Percentiles rank a stretch among this genome's conserved stretches.
phyloP scores from a whole-genome alignment of 306 rosid species.

The Mucuna pruriens region DNA sequence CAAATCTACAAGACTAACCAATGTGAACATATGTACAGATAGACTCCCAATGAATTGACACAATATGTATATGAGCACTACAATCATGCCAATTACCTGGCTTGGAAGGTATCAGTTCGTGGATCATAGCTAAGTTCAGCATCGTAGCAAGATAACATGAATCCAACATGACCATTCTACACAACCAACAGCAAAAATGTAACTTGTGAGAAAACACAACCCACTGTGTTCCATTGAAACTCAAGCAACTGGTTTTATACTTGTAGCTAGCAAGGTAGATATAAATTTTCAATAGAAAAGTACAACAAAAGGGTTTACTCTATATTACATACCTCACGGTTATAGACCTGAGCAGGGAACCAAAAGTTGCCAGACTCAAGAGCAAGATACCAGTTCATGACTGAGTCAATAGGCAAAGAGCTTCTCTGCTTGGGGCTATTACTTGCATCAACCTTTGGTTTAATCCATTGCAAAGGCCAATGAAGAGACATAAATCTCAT shows the following conservation, averaged over 20 bases:
- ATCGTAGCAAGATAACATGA: conserved; percentile 92
- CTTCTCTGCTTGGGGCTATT: conserved; percentile 41
- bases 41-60: neutral
- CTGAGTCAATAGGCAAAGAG: conserved; percentile 58
- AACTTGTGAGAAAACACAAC: conserved; percentile 14
- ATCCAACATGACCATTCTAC: conserved; percentile 91
- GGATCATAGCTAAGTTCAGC: conserved; percentile 81
- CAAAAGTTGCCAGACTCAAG: conserved; percentile 71
- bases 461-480: conserved; percentile 75
- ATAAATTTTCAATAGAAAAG: conserved; percentile 7
- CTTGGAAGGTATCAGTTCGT: conserved; percentile 70
- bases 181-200: conserved; percentile 32
- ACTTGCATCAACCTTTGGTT: conserved; percentile 52
- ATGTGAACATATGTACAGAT: neutral
- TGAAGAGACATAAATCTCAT: conserved; percentile 58
- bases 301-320: neutral
- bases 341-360: conserved; percentile 90
- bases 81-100: conserved; percentile 62
- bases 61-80: conserved; percentile 1
- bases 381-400: conserved; percentile 81
- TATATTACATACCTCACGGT: conserved; percentile 67
- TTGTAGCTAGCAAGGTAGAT: neutral
- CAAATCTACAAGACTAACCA: neutral
- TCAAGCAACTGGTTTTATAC: conserved; percentile 17
- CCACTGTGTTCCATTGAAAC: neutral